Evolutionary conservation across 1,284 basidiomycete genomes (phyloP).

Genomic region (Cryptococcus jaspeensis): DNA sequence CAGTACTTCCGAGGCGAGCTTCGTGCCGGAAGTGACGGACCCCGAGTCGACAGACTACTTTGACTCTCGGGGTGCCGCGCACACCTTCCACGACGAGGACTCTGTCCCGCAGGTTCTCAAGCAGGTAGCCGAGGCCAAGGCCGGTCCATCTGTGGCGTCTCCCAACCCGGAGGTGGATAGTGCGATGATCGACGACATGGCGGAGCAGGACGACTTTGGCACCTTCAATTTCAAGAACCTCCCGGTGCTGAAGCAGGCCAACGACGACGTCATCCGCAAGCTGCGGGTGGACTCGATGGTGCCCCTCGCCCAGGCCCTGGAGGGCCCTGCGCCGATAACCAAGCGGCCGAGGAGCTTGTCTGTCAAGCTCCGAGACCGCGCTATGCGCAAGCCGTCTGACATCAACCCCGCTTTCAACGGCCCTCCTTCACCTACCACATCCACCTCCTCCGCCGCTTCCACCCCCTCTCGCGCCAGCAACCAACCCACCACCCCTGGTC

Average conservation of each 20-base stretch:
- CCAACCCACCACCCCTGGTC: constrained; percentile 67
- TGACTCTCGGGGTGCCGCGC: constrained; percentile 73
- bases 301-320: constrained; percentile 27
- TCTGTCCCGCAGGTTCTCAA: constrained; percentile 84
- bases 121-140: constrained; percentile 7
- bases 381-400: constrained; percentile 25
- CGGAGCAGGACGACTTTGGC: constrained; percentile 78
- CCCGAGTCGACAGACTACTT: constrained; percentile 99
- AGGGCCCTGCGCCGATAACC: constrained; percentile 18
- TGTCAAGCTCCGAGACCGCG: constrained; percentile 17
- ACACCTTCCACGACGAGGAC: constrained; percentile 43
- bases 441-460: constrained; percentile 87
- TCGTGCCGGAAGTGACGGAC: constrained; percentile 92
- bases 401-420: constrained; percentile 10
- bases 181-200: constrained; percentile 51
- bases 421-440: constrained; percentile 76
- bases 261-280: constrained; percentile 97
- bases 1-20: constrained; percentile 82
- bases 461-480: constrained; percentile 74
- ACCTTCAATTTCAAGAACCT: constrained; percentile 98
- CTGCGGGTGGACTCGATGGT: constrained; percentile 57
- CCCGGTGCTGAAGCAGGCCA: constrained; percentile 94
- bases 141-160: constrained; percentile 1
- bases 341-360: constrained; percentile 34
- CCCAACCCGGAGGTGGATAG: constrained; percentile 50